These are phyloP conservation scores for Mycena capillaripes DNA, from an alignment of 768 basidiomycete species.

Conservation along the genomic window DNA sequence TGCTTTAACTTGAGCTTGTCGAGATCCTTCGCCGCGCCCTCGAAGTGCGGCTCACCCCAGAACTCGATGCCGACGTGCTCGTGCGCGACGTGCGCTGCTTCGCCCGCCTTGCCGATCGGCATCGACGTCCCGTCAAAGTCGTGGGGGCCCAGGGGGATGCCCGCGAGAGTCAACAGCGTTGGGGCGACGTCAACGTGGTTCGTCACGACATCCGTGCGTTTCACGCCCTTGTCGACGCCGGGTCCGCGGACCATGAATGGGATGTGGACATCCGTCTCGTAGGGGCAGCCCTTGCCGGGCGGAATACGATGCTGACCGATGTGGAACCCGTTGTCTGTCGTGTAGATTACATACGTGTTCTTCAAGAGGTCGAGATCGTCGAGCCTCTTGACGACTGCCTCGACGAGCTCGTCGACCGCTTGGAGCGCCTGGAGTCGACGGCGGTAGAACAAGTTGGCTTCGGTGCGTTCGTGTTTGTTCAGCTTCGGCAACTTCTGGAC, in stretches of 20 bases:
- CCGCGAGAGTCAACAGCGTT: background rate
- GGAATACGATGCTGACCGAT: background rate
- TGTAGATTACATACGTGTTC: too few species aligned
- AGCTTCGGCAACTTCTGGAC: too few species aligned
- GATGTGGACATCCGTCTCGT: conserved; percentile 1
- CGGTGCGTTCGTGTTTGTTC: too few species aligned
- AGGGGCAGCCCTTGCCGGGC: background rate
- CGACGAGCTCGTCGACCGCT: too few species aligned
- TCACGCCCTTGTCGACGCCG: background rate
- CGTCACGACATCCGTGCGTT: background rate
- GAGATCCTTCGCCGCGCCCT: background rate
- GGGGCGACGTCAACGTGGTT: background rate
- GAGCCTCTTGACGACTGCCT: too few species aligned
- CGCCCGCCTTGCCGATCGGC: background rate
- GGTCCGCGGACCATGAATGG: background rate
- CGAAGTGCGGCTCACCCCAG: background rate
- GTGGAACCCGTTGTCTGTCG: too few species aligned
- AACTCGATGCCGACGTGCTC: background rate
- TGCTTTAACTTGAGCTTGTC: background rate
- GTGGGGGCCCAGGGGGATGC: background rate
- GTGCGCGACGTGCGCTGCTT: background rate
- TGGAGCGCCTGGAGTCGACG: too few species aligned
- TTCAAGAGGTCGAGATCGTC: too few species aligned
- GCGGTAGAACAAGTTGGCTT: too few species aligned
- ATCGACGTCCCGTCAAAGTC: background rate